phyloP scores from a whole-genome alignment of 345 rosid genomes.

The Pistacia vera region DNA sequence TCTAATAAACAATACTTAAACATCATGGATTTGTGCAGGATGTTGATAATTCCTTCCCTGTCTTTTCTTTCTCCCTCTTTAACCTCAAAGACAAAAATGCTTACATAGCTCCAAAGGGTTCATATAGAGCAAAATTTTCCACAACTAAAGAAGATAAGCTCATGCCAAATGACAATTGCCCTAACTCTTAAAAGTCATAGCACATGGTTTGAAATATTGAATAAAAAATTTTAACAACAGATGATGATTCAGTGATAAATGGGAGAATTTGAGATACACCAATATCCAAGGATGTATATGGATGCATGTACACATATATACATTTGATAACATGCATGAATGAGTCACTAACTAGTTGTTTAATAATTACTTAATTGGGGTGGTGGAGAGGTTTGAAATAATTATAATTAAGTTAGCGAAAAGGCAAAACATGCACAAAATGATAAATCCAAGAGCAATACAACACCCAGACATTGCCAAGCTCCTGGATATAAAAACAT shows the following conservation, averaged over 20 bases:
- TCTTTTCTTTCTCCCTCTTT: neutral
- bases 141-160: neutral
- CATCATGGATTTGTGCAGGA: neutral
- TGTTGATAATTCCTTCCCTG: constrained; percentile 4
- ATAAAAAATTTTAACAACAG: no score
- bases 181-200: constrained; percentile 16
- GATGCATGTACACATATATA: neutral
- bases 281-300: neutral
- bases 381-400: neutral
- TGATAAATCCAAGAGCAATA: neutral
- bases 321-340: neutral
- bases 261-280: no score
- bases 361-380: neutral
- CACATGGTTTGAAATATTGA: neutral
- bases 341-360: neutral
- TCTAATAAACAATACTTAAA: neutral
- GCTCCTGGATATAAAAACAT: neutral
- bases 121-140: neutral
- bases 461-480: neutral
- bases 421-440: neutral
- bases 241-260: no score
- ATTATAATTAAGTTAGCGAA: neutral
- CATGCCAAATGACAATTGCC: constrained; percentile 15
- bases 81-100: neutral
- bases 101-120: constrained; percentile 17